Evolutionary conservation across 2,329 filamentous ascomycete genomes (phyloP).

Genomic region (Colletotrichum tropicicola): DNA sequence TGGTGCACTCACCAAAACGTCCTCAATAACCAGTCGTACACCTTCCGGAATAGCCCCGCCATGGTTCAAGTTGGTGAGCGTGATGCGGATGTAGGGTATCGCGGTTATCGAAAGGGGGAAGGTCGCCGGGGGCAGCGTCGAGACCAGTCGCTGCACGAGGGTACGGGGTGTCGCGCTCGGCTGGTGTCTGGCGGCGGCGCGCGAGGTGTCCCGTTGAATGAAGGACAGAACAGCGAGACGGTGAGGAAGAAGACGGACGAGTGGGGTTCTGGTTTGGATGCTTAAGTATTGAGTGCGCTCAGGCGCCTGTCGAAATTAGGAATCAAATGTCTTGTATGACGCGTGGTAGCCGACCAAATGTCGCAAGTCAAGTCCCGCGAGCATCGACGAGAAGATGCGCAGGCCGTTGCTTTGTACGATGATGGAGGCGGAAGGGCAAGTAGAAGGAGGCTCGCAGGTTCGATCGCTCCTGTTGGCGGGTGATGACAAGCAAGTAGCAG

Average conservation of each 20-base stretch:
- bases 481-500: slow-evolving; percentile 23
- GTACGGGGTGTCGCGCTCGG: slow-evolving; percentile 29
- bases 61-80: slow-evolving; percentile 60
- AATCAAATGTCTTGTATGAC: slow-evolving; percentile 55
- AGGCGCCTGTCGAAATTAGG: slow-evolving; percentile 40
- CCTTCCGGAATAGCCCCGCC: slow-evolving; percentile 90
- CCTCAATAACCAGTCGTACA: slow-evolving; percentile 98
- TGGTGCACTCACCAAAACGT: slow-evolving; percentile 84
- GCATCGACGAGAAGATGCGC: slow-evolving; percentile 20
- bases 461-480: slow-evolving; percentile 20
- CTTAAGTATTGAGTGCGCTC: slow-evolving; percentile 50
- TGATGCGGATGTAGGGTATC: slow-evolving; percentile 16
- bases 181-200: not conserved
- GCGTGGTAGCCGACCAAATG: slow-evolving; percentile 41
- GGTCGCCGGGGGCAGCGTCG: not conserved
- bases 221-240: slow-evolving; percentile 32
- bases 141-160: not conserved
- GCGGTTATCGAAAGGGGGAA: not conserved
- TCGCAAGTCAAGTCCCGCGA: slow-evolving; percentile 25
- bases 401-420: slow-evolving; percentile 23
- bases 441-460: slow-evolving; percentile 18
- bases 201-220: slow-evolving; percentile 13
- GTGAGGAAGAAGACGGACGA: slow-evolving; percentile 33
- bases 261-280: slow-evolving; percentile 42
- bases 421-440: slow-evolving; percentile 21